Conservation (phyloP, 139 green algal species). For the Micromonas pusilla region DNA sequence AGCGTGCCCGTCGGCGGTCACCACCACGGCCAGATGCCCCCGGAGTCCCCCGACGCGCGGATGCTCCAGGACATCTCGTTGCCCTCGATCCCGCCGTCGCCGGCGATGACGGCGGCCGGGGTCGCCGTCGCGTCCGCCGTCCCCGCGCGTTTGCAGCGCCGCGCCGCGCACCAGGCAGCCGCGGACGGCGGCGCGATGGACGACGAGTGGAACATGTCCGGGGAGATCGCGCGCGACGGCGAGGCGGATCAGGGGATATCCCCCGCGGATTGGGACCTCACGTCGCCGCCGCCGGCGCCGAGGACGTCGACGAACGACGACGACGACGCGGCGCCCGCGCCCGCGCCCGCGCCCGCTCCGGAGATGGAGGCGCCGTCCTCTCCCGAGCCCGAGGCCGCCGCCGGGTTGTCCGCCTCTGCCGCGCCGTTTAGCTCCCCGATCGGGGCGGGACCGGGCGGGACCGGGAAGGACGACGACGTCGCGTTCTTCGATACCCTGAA, state of each 20-base stretch:
- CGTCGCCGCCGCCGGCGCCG: too few species aligned
- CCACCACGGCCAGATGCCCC: too few species aligned
- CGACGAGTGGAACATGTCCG: not conserved
- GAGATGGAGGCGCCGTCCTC: not conserved
- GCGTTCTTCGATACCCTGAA: not conserved
- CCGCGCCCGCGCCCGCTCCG: too few species aligned
- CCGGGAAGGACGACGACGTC: not conserved
- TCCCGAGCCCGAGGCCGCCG: not conserved
- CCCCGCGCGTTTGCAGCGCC: too few species aligned
- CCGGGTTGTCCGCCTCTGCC: too few species aligned
- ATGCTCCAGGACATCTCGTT: not conserved
- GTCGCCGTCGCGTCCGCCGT: too few species aligned
- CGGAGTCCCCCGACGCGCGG: too few species aligned
- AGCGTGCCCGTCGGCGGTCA: too few species aligned
- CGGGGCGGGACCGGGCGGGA: too few species aligned
- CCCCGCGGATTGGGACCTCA: not conserved
- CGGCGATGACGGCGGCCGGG: too few species aligned
- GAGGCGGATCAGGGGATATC: not conserved
- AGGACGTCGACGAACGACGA: not conserved
- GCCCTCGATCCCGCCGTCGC: not conserved
- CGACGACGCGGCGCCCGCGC: too few species aligned
- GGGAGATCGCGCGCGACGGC: not conserved
- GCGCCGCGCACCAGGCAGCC: not conserved
- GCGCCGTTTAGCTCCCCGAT: not conserved
- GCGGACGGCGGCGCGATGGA: not conserved